Evolutionary conservation across 345 rosid species (phyloP).

Genomic region (Rhodamnia argentea): DNA sequence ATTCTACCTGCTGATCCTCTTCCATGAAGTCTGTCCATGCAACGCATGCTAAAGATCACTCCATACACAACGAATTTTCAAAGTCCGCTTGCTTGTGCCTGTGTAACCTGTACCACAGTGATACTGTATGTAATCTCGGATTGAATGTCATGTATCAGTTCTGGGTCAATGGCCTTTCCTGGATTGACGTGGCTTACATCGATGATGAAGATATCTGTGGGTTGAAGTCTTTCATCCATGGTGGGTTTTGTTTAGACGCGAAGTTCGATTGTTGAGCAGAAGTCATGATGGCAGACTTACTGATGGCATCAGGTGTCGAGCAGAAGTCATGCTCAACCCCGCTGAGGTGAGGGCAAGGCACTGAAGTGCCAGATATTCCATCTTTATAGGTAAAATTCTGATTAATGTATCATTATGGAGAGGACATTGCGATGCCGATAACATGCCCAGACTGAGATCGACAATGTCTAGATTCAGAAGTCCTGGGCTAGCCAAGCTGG

Average conservation of each 20-base stretch:
- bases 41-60: background rate
- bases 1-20: background rate
- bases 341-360: conserved; percentile 47
- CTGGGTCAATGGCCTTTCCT: conserved; percentile 31
- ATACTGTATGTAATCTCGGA: conserved; percentile 33
- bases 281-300: conserved; percentile 40
- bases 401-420: conserved; percentile 14
- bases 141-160: conserved; percentile 32
- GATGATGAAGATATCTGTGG: conserved; percentile 25
- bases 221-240: conserved; percentile 17
- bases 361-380: conserved; percentile 38
- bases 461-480: conserved; percentile 40
- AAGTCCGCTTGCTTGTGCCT: conserved; percentile 2
- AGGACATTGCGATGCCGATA: conserved; percentile 41
- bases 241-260: conserved; percentile 12
- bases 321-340: conserved; percentile 27
- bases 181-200: conserved; percentile 55
- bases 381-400: conserved; percentile 18
- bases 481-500: conserved; percentile 16
- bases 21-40: background rate
- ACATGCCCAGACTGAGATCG: conserved; percentile 35
- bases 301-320: conserved; percentile 5
- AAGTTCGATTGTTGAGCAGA: conserved; percentile 23
- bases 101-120: conserved; percentile 27
- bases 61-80: background rate